Percentiles rank a stretch among this genome's conserved stretches.
phyloP scores from a whole-genome alignment of 768 basidiomycete genomes.

The Pleurotus giganteus region DNA sequence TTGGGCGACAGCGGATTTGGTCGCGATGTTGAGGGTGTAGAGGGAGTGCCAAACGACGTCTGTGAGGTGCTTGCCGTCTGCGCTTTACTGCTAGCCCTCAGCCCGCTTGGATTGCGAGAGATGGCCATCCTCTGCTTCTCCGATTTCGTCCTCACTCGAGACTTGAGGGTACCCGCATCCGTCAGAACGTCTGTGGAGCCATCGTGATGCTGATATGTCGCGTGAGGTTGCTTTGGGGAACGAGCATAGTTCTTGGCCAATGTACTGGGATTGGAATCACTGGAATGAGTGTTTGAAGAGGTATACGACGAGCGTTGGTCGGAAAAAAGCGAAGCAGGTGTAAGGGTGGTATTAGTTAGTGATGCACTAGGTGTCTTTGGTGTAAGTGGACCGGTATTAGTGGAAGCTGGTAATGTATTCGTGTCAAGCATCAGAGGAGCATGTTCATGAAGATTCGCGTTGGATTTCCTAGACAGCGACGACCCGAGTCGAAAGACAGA shows the following conservation, averaged over 20 bases:
- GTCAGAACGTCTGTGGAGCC: slow-evolving; percentile 40
- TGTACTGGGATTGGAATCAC: slow-evolving; percentile 55
- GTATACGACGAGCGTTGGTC: slow-evolving; percentile 76
- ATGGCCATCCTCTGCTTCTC: slow-evolving; percentile 37
- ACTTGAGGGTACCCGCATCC: slow-evolving; percentile 27
- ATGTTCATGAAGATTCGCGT: slow-evolving; percentile 34
- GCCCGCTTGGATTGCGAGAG: slow-evolving; percentile 21
- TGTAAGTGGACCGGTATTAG: slow-evolving; percentile 33
- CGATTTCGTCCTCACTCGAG: slow-evolving; percentile 42
- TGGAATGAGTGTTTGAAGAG: slow-evolving; percentile 75
- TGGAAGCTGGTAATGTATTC: slow-evolving; percentile 29
- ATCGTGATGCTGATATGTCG: slow-evolving; percentile 28
- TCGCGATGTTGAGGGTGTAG: slow-evolving; percentile 43
- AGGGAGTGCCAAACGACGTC: slow-evolving; percentile 39
- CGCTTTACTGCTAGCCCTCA: slow-evolving; percentile 29
- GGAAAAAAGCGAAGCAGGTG: slow-evolving; percentile 53
- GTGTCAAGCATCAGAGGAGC: slow-evolving; percentile 51
- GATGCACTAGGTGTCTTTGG: slow-evolving; percentile 46
- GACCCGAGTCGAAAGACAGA: slow-evolving; percentile 71
- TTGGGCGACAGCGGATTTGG: slow-evolving; percentile 63
- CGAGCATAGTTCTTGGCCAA: slow-evolving; percentile 24
- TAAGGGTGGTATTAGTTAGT: slow-evolving; percentile 49
- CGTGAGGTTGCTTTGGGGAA: slow-evolving; percentile 17
- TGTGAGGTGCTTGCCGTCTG: slow-evolving; percentile 47
- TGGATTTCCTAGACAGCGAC: slow-evolving; percentile 59